Percentiles rank a stretch among this genome's conserved stretches.
Conservation (phyloP, 2,329 filamentous ascomycete genomes). For the Mycosphaerella arachidis region DNA sequence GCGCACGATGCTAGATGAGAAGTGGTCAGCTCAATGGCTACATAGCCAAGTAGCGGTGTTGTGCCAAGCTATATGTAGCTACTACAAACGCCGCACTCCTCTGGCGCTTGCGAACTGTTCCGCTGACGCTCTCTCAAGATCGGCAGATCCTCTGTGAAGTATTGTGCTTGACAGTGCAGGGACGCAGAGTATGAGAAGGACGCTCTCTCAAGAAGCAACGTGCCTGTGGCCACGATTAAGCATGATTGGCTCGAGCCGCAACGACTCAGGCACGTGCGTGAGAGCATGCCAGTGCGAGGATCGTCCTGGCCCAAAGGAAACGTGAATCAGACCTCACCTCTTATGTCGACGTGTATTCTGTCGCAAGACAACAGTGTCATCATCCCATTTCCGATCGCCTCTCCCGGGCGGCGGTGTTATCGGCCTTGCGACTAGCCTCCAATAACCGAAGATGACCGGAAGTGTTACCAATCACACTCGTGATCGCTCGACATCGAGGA, state of each 20-base stretch:
- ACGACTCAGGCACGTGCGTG: neutral
- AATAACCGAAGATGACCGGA: conserved; percentile 2
- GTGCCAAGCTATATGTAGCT: neutral
- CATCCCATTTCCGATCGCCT: neutral
- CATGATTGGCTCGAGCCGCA: neutral
- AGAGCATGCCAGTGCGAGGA: neutral
- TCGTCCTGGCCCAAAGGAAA: neutral
- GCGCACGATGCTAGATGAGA: conserved; percentile 25
- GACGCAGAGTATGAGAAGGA: neutral
- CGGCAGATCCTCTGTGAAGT: neutral
- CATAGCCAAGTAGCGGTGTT: neutral
- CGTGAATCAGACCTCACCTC: neutral
- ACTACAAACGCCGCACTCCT: neutral
- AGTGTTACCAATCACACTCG: neutral
- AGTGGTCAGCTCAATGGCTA: conserved; percentile 18
- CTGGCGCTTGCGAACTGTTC: neutral
- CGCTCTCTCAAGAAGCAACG: neutral
- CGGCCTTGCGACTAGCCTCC: neutral
- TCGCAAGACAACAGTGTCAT: neutral
- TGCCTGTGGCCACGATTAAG: neutral
- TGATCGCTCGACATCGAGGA: neutral
- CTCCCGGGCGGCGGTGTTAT: neutral
- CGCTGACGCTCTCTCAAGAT: neutral
- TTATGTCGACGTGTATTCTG: neutral
- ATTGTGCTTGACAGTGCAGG: neutral